Evolutionary conservation across 2,329 filamentous ascomycete species (phyloP).

Genomic region (Arthrinium phaeospermum): DNA sequence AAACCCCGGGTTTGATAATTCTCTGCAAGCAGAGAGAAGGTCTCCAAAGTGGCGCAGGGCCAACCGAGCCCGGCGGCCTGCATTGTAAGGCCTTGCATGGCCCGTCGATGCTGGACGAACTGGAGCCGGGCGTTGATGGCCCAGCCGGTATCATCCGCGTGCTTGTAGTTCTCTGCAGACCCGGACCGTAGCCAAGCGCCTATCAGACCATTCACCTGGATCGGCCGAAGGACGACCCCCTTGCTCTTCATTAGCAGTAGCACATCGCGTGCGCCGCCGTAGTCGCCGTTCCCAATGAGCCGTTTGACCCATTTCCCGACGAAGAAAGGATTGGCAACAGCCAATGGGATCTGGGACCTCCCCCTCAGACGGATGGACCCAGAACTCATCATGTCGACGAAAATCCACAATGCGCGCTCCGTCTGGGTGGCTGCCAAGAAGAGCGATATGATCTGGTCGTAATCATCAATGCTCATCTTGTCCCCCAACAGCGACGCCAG

Average conservation of each 20-base stretch:
- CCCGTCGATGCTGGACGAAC: slow-evolving; percentile 58
- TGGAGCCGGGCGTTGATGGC: slow-evolving; percentile 70
- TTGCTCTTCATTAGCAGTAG: slow-evolving; percentile 76
- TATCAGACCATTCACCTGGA: slow-evolving; percentile 83
- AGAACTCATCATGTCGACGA: slow-evolving; percentile 87
- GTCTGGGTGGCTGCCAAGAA: slow-evolving; percentile 71
- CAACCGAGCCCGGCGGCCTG: slow-evolving; percentile 40
- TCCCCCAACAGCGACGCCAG: slow-evolving; percentile 66
- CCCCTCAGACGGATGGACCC: slow-evolving; percentile 56
- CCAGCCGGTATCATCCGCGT: slow-evolving; percentile 75
- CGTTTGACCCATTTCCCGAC: slow-evolving; percentile 89
- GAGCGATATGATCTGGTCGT: slow-evolving; percentile 73
- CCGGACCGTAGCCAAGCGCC: slow-evolving; percentile 76
- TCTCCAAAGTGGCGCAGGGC: slow-evolving; percentile 74
- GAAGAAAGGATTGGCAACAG: slow-evolving; percentile 76
- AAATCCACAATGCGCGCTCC: slow-evolving; percentile 74
- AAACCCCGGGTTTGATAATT: slow-evolving; percentile 71
- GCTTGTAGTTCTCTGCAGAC: slow-evolving; percentile 56
- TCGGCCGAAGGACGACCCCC: slow-evolving; percentile 70
- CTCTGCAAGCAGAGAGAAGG: slow-evolving; percentile 76
- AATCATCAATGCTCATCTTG: slow-evolving; percentile 73
- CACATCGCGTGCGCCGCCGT: slow-evolving; percentile 74
- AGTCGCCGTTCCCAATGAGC: slow-evolving; percentile 73
- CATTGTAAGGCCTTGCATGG: slow-evolving; percentile 26
- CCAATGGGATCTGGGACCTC: slow-evolving; percentile 49